Base-by-base conservation (phyloP, 1,284 basidiomycete genomes). In the Boletus sp. region DNA sequence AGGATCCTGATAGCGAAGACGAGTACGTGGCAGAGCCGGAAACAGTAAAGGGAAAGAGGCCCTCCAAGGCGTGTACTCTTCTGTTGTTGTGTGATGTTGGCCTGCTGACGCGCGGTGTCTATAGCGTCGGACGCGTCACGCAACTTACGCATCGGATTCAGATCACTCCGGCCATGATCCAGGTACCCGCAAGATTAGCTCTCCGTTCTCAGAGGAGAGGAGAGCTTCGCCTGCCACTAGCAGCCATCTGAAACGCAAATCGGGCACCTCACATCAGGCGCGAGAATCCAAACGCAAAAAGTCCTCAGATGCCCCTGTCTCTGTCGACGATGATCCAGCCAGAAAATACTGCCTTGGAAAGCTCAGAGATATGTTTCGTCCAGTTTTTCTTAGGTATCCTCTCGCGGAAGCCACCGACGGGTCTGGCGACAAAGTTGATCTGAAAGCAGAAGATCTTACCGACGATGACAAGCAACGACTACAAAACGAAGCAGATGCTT, bases 301-400 rank as follows among this genome's bases (percentile, higher is more conserved):
- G 52, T 65, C 75, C 20, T 55, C 62, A 20, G 65, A 65, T 22
- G 47, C 46, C 22, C 62, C 63, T 39, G 52, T 69, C 9, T 65
- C 63, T 20, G 65, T 74, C 1, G 66, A 69, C 10, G 82, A 84
- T n/a, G 88, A 91, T 58, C 79, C 84, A 10, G 74, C 80, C 0
- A 74, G 88, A 54, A 88, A 82, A 59, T 90, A 88, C 57, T 90
- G 88, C 62, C 69, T 86, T 45, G 75, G 76, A 16, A 88, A 88
- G 66, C 67, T 89, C 55, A 76, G 81, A 52, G 82, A 84, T 47
- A 68, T 88, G 50, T 80, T 89, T 63, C 69, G 70, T 51, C 74
- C 80, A 27, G 80, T 90, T 32, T 91, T 86, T 63, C 57, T 79
- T 51, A 75, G 77, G 50, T 85, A 88, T 66, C 82, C 83, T 20